Base-by-base conservation (phyloP, 75 land plant species). In the Chamaecyparis obtusa region DNA sequence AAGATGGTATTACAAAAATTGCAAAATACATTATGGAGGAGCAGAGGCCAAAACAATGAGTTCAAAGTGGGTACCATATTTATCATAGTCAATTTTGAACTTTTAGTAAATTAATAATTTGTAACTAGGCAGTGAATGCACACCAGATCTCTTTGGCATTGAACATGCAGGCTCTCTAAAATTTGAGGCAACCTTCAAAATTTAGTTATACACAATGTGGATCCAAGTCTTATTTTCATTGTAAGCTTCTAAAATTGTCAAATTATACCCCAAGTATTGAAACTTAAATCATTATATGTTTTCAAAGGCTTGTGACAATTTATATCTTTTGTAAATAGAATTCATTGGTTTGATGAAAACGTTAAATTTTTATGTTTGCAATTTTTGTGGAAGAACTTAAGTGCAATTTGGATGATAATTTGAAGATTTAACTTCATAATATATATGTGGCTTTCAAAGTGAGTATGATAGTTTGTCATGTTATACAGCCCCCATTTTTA, bases 131-230 rank as follows among this genome's bases (percentile, higher is more conserved):
- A 55, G 3, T 85, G 10, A 43, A 6, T 8, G 5, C n/a, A 21
- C 24, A 9, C 8, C 3, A 36, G 24, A 54, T 30, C 33, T 85
- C 44, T 37, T 67, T 67, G 27, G 4, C 24, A 27, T 16, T 37
- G 13, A 24, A 41, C 46, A 41, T 85, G 49, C 90, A 91, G 92
- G 87, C 82, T 91, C 15, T 91, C 88, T 84, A 83, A 41, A 24
- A 89, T 91, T 24, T 86, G 92, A 14, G 90, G 92, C 33, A 89
- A 89, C 74, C 92, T 91, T 84, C 88, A 89, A 83, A 89, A 87
- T 24, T 85, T 91, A 0, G 86, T 86, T 27, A 89, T 88, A 60
- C 89, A 89, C 32, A 80, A 89, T 44, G 90, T 91, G 46, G 44
- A 89, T 5, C 84, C 86, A 3, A 86, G 88, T 27, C 89, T 86